Evolutionary conservation across 2,329 filamentous ascomycete species (phyloP).

Genomic region (Fusarium continuum): DNA sequence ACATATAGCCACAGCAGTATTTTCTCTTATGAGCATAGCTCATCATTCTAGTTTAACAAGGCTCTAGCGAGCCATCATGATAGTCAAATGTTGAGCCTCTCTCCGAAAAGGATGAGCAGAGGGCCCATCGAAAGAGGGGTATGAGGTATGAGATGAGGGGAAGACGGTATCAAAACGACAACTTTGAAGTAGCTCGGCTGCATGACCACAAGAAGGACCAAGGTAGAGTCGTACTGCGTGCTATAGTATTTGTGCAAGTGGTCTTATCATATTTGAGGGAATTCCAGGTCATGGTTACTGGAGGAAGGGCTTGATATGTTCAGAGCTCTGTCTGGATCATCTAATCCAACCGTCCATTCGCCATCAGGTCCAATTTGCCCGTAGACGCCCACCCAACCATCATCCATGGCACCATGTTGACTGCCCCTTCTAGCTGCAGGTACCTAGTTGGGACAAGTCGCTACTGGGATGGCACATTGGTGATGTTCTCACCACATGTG

Average conservation of each 20-base stretch:
- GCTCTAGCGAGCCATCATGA: background rate
- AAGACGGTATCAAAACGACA: constrained; percentile 15
- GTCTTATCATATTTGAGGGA: constrained; percentile 24
- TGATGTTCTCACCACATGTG: constrained; percentile 16
- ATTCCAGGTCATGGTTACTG: constrained; percentile 8
- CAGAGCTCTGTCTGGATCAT: constrained; percentile 13
- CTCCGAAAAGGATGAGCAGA: background rate
- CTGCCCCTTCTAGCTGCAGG: constrained; percentile 33
- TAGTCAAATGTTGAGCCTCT: background rate
- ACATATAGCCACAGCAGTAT: background rate
- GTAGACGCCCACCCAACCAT: constrained; percentile 17
- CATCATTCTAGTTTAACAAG: background rate
- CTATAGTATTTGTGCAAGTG: background rate
- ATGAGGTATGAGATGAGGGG: constrained; percentile 11
- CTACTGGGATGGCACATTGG: constrained; percentile 13
- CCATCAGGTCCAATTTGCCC: constrained; percentile 8
- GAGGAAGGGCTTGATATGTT: constrained; percentile 1
- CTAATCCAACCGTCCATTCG: background rate
- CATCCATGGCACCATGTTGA: constrained; percentile 27
- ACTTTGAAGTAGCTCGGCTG: constrained; percentile 17
- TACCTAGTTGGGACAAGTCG: constrained; percentile 37
- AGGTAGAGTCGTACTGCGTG: constrained; percentile 14
- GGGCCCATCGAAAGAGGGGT: constrained; percentile 11
- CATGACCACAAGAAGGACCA: constrained; percentile 20
- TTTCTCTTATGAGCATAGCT: constrained; percentile 5